Conservation (phyloP, 2,329 filamentous ascomycete species). For the Ophiostoma triangulosporum region DNA sequence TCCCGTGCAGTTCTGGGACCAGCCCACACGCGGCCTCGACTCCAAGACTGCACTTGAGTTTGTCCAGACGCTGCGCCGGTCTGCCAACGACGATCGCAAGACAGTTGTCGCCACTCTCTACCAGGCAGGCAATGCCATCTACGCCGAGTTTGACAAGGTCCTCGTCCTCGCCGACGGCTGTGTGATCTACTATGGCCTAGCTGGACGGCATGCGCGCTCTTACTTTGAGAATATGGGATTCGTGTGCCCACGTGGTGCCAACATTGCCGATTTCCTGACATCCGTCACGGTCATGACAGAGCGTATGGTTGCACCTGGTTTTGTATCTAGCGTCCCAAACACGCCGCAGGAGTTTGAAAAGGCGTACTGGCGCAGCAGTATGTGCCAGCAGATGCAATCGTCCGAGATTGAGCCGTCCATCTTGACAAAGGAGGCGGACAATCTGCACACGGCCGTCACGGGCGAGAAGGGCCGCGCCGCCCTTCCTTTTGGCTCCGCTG, state of each 20-base stretch:
- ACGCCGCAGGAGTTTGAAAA: conserved; percentile 48
- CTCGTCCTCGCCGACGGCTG: conserved; percentile 45
- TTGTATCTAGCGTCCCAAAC: conserved; percentile 42
- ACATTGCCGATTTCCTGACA: conserved; percentile 58
- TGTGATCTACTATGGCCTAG: conserved; percentile 49
- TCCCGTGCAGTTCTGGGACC: conserved; percentile 56
- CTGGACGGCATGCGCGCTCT: conserved; percentile 39
- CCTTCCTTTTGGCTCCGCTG: conserved; percentile 74
- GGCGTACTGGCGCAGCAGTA: conserved; percentile 36
- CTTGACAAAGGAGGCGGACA: conserved; percentile 32
- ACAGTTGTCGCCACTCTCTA: conserved; percentile 63
- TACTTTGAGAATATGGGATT: conserved; percentile 58
- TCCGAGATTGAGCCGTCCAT: conserved; percentile 39
- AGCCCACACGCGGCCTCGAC: conserved; percentile 61
- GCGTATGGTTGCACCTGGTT: conserved; percentile 41
- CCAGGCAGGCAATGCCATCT: conserved; percentile 51
- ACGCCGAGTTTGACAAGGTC: conserved; percentile 50
- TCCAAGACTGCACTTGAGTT: conserved; percentile 66
- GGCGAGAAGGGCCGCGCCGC: conserved; percentile 40
- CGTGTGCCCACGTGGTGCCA: conserved; percentile 51
- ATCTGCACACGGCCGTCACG: conserved; percentile 40
- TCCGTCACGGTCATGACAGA: conserved; percentile 52
- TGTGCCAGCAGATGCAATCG: conserved; percentile 30
- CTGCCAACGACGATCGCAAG: conserved; percentile 51
- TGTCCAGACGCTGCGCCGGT: conserved; percentile 53